phyloP scores from a whole-genome alignment of 805 yeast species.

The Candida pini region DNA sequence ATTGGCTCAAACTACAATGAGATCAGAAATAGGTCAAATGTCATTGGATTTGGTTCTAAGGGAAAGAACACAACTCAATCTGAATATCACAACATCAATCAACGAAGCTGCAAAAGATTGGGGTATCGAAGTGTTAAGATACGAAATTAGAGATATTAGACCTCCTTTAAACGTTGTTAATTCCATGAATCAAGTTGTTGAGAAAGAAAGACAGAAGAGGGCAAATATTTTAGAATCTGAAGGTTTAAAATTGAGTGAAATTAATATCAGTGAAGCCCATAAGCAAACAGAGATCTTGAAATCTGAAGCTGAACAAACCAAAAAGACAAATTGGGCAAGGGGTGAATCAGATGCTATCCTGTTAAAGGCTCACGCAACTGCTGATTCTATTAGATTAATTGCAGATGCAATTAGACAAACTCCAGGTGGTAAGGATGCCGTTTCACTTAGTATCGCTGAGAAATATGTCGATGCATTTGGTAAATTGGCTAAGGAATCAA shows the following conservation, averaged over 20 bases:
- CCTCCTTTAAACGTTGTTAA: slow-evolving; percentile 82
- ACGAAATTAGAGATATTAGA: slow-evolving; percentile 83
- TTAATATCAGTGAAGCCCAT: slow-evolving; percentile 81
- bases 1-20: slow-evolving; percentile 86
- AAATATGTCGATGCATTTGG: slow-evolving; percentile 79
- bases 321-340: slow-evolving; percentile 59
- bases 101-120: slow-evolving; percentile 82
- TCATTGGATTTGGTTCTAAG: slow-evolving; percentile 71
- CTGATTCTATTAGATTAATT: slow-evolving; percentile 58
- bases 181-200: slow-evolving; percentile 88
- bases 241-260: slow-evolving; percentile 73
- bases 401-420: slow-evolving; percentile 64
- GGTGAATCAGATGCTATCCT: slow-evolving; percentile 71
- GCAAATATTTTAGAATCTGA: slow-evolving; percentile 86
- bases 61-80: slow-evolving; percentile 69
- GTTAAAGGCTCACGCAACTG: slow-evolving; percentile 65
- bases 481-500: slow-evolving; percentile 75
- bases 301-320: slow-evolving; percentile 65
- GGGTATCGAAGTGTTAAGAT: slow-evolving; percentile 81
- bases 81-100: slow-evolving; percentile 68
- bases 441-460: slow-evolving; percentile 74
- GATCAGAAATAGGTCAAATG: slow-evolving; percentile 82
- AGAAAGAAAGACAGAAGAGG: slow-evolving; percentile 80
- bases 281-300: slow-evolving; percentile 64
- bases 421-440: slow-evolving; percentile 72